phyloP scores from a whole-genome alignment of 2,329 filamentous ascomycete genomes.

The Monosporascus sp. region DNA sequence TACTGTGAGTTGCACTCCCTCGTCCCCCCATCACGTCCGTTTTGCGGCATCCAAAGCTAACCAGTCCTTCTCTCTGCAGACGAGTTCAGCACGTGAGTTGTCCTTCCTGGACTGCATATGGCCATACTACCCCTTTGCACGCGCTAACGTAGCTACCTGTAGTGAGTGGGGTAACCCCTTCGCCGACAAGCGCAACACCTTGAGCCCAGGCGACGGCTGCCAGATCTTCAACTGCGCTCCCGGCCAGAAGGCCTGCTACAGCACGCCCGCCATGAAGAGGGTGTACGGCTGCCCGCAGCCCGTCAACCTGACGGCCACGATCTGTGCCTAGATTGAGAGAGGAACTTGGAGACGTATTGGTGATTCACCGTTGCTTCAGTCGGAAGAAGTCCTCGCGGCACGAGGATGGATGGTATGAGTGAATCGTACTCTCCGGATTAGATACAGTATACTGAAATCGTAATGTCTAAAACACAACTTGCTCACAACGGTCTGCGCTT shows the following conservation, averaged over 20 bases:
- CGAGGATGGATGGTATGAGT: too few species aligned
- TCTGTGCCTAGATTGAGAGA: constrained; percentile 17
- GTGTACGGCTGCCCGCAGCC: constrained; percentile 37
- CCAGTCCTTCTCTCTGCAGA: constrained; percentile 20
- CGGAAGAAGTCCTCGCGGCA: too few species aligned
- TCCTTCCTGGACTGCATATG: background rate
- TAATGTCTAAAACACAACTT: too few species aligned
- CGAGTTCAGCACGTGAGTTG: constrained; percentile 32
- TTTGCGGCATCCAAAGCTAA: background rate
- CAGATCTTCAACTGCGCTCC: constrained; percentile 33
- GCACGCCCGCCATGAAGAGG: constrained; percentile 31
- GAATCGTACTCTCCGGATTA: too few species aligned
- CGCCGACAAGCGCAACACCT: constrained; percentile 28
- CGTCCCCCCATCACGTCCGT: background rate
- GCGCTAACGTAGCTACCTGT: constrained; percentile 3
- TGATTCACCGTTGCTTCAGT: background rate
- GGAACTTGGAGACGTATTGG: background rate
- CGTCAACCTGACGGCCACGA: constrained; percentile 28
- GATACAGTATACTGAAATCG: too few species aligned
- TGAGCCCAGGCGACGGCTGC: constrained; percentile 33
- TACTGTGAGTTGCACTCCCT: constrained; percentile 30
- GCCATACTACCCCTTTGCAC: background rate
- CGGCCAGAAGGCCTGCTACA: constrained; percentile 33
- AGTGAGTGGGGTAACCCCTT: constrained; percentile 37
- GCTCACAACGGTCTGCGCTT: too few species aligned